phyloP scores from a whole-genome alignment of 768 basidiomycete genomes.

The Russula olivacea region DNA sequence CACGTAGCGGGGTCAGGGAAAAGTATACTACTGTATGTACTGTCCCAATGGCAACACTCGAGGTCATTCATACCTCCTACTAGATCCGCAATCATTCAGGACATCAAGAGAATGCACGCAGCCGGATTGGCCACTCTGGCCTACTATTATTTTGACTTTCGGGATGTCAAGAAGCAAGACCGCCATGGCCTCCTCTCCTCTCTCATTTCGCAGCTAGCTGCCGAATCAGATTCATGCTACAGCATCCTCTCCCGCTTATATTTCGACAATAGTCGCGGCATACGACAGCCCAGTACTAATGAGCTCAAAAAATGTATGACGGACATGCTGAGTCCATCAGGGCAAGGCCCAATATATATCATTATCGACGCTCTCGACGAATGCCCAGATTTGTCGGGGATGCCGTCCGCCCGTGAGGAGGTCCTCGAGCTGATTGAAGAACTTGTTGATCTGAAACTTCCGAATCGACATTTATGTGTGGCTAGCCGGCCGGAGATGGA shows the following conservation, averaged over 20 bases:
- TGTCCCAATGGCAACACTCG: no score
- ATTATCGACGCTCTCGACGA: conserved; percentile 10
- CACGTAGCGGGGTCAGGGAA: no score
- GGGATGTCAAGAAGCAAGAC: conserved; percentile 1
- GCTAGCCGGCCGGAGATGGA: conserved; percentile 10
- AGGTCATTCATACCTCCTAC: no score
- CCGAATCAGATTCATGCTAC: no score
- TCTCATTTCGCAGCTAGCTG: background rate
- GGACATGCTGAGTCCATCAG: background rate
- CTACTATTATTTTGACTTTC: background rate
- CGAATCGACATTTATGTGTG: background rate
- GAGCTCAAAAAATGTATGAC: background rate
- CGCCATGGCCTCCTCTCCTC: background rate
- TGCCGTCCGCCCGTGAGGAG: background rate
- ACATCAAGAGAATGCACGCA: no score
- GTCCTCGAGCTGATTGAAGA: background rate
- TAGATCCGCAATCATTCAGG: no score
- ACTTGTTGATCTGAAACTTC: background rate
- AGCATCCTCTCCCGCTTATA: no score
- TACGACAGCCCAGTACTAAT: background rate
- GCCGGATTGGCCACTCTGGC: no score
- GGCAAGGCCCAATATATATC: background rate
- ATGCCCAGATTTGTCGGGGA: background rate
- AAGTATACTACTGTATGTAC: no score
- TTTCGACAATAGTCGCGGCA: no score